Evolutionary conservation across 208 protist genomes (phyloP), one percentile per base, ranked within the genome.

Genomic region (Trypanosoma mega): DNA sequence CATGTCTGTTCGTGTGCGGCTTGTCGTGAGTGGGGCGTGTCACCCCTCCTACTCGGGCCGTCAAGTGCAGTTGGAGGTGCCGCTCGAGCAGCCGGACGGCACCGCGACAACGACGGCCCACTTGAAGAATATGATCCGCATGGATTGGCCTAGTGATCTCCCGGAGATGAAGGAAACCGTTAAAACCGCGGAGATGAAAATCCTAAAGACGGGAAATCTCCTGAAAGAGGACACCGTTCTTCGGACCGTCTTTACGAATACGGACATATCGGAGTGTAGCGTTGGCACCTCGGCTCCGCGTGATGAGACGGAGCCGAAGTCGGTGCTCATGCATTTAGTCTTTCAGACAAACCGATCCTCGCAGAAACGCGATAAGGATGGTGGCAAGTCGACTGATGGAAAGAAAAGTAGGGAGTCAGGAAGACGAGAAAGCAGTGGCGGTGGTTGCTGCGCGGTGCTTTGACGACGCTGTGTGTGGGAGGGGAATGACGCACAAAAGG

Each of bases 21-120:
- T 88, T 66, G 68, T 93, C 12, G 50, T 93, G 41, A 93, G 74
- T 12, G 86, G 82, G 1, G 78, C 82, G 4, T 93, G 82, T 55
- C 61, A 76, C 52, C 41, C 61, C 0, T 51, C 59, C 29, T 93
- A 88, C 62, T 85, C 78, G 27, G 86, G 86, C 2, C 46, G 70
- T 20, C 80, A 85, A n/a, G 62, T 93, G 36, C 70, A 83, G 50
- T 36, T 82, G 48, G 43, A 62, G 16, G 73, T 90, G 14, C 73
- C 82, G 2, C 49, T 93, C 3, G 34, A 30, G 30, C 70, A 80
- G 43, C 50, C 61, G 0, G 68, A 82, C 47, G 79, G 73, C n/a
- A 31, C 48, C 0, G 57, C 57, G 1, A 88, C 78, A n/a, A 87
- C 74, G 1, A 63, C 87, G 3, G 61, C 46, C 1, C 30, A 70